These are phyloP conservation scores for Macrolepiota dolichaula DNA, from an alignment of 768 basidiomycete species.

Conservation along the genomic window DNA sequence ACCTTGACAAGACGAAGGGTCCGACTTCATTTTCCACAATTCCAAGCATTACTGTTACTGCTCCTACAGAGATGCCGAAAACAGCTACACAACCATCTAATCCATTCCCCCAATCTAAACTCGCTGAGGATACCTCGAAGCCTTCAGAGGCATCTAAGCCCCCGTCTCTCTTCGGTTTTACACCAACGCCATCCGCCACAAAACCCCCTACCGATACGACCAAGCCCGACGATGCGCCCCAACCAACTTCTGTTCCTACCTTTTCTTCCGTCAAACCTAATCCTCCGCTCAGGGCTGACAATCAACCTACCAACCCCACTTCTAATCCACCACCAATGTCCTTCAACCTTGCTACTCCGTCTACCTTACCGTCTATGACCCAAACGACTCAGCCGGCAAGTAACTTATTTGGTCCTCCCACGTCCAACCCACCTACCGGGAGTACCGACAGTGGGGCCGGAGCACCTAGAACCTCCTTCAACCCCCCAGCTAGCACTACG, in stretches of 20 bases:
- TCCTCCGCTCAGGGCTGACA: background rate
- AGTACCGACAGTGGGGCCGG: conserved; percentile 2
- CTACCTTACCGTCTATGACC: conserved; percentile 2
- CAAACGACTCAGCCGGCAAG: background rate
- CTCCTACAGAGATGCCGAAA: conserved; percentile 20
- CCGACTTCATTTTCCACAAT: conserved; percentile 11
- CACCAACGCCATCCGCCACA: background rate
- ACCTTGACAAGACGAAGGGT: conserved; percentile 19
- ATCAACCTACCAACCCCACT: conserved; percentile 13
- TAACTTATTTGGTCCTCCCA: conserved; percentile 14
- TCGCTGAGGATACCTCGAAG: background rate
- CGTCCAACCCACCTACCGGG: conserved; percentile 14
- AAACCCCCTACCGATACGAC: background rate
- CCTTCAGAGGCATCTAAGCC: background rate
- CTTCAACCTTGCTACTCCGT: conserved; percentile 17
- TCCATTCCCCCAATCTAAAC: background rate
- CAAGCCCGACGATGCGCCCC: conserved; percentile 15
- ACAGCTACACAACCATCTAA: background rate
- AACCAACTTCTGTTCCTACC: background rate
- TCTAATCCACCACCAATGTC: conserved; percentile 7
- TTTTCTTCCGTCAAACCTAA: background rate
- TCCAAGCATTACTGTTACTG: conserved; percentile 16
- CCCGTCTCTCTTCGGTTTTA: background rate
- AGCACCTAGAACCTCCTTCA: conserved; percentile 12
- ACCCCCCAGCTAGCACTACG: background rate